Evolutionary conservation across 306 rosid species (phyloP).

Genomic region (Trifolium subterraneum): DNA sequence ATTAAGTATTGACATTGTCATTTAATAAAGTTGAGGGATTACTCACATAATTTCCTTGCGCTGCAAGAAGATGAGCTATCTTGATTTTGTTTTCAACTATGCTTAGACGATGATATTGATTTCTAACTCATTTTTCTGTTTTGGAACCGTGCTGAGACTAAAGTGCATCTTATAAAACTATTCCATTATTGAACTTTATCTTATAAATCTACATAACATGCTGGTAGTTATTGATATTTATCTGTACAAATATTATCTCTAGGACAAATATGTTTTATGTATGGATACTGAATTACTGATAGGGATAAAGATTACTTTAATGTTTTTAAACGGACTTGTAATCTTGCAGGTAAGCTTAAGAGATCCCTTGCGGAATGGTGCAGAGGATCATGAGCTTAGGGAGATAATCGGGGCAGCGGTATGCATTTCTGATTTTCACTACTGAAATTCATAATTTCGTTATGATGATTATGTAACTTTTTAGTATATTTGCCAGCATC

Average conservation of each 20-base stretch:
- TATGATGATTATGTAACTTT: not conserved
- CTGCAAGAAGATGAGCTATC: too few relatives aligned
- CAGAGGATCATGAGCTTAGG: conserved; percentile 70
- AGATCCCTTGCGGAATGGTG: conserved; percentile 83
- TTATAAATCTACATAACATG: too few relatives aligned
- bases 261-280: too few relatives aligned
- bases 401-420: conserved; percentile 89
- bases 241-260: too few relatives aligned
- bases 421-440: conserved; percentile 38
- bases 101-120: not conserved
- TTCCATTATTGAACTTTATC: too few relatives aligned
- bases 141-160: not conserved
- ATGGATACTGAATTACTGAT: too few relatives aligned
- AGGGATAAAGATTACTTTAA: not conserved
- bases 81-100: too few relatives aligned
- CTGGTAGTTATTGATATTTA: too few relatives aligned
- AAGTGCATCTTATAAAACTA: not conserved
- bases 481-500: not conserved
- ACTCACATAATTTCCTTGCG: conserved; percentile 10
- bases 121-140: not conserved
- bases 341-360: conserved; percentile 83
- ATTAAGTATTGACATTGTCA: not conserved
- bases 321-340: conserved; percentile 3
- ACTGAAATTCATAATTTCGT: conserved; percentile 29
- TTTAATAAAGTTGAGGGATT: conserved; percentile 15